Percentiles rank a stretch among this genome's conserved stretches.
These are phyloP conservation scores for Glonium stellatum DNA, from an alignment of 495 filamentous ascomycete species.

Conservation along the genomic window DNA sequence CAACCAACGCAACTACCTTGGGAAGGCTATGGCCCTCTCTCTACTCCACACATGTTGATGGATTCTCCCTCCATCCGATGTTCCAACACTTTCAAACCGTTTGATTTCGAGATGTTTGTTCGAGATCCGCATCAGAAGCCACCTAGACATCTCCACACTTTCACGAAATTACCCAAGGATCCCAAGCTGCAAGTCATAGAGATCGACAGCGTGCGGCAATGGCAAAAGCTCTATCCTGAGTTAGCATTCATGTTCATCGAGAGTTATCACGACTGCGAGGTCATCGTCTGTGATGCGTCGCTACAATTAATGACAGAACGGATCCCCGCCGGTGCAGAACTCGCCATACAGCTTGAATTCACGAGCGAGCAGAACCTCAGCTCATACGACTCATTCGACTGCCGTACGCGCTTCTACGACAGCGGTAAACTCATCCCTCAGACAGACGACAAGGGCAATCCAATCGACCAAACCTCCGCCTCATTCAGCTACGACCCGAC, in stretches of 20 bases:
- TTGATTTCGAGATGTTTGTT: slow-evolving; percentile 33
- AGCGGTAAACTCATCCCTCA: slow-evolving; percentile 16
- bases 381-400: slow-evolving; percentile 17
- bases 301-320: slow-evolving; percentile 29
- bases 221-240: slow-evolving; percentile 29
- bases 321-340: slow-evolving; percentile 21
- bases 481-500: slow-evolving; percentile 14
- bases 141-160: slow-evolving; percentile 23
- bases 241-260: slow-evolving; percentile 24
- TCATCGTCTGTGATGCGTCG: slow-evolving; percentile 33
- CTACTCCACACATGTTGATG: background rate
- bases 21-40: slow-evolving; percentile 2
- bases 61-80: background rate
- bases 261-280: slow-evolving; percentile 23
- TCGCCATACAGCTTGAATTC: slow-evolving; percentile 30
- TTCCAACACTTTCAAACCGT: slow-evolving; percentile 22
- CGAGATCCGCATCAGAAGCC: slow-evolving; percentile 17
- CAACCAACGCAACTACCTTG: slow-evolving; percentile 5
- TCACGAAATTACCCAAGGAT: slow-evolving; percentile 19
- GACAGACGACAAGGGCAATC: slow-evolving; percentile 2
- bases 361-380: slow-evolving; percentile 15
- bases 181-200: slow-evolving; percentile 18
- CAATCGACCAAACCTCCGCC: slow-evolving; percentile 5
- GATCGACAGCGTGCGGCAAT: slow-evolving; percentile 19
- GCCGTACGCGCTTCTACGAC: slow-evolving; percentile 30